A percentile compares a stretch with the other conserved stretches of the same genome.
Conservation (phyloP, 2,329 filamentous ascomycete species). For the Tricladium varicosporioides region DNA sequence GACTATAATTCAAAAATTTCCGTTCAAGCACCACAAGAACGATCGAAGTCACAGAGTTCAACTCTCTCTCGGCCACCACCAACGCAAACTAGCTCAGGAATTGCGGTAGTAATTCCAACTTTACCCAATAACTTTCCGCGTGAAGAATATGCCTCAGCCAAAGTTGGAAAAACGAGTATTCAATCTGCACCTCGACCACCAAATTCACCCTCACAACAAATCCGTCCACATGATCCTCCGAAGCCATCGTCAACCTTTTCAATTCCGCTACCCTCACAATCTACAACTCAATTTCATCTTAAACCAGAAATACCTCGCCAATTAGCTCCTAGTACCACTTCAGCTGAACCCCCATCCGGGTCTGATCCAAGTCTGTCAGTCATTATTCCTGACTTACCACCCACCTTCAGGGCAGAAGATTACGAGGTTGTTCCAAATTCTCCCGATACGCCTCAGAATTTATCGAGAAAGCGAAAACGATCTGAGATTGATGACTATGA, state of each 20-base stretch:
- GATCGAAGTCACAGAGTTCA: slow-evolving; percentile 6
- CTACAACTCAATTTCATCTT: slow-evolving; percentile 4
- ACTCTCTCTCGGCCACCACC: slow-evolving; percentile 32
- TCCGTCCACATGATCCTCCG: slow-evolving; percentile 22
- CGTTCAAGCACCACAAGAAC: slow-evolving; percentile 7
- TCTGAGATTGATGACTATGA: slow-evolving; percentile 51
- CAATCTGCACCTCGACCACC: slow-evolving; percentile 29
- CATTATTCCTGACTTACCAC: slow-evolving; percentile 26
- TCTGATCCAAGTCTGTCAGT: slow-evolving; percentile 24
- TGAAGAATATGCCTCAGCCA: slow-evolving; percentile 34
- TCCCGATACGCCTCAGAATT: slow-evolving; percentile 25
- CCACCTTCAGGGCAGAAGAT: slow-evolving; percentile 28
- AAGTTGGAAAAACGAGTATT: slow-evolving; percentile 8
- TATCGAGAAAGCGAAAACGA: slow-evolving; percentile 47
- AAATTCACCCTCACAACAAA: slow-evolving; percentile 45
- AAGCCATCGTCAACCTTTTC: background rate
- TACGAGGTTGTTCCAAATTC: slow-evolving; percentile 29
- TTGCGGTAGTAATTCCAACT: slow-evolving; percentile 29
- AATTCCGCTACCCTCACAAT: background rate
- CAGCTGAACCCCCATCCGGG: slow-evolving; percentile 4
- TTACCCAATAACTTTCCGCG: slow-evolving; percentile 22
- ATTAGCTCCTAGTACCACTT: slow-evolving; percentile 2
- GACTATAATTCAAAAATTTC: slow-evolving; percentile 18
- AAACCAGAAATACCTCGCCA: slow-evolving; percentile 1
- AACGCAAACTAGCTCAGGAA: slow-evolving; percentile 36